Base-by-base conservation (phyloP, 169 alveolate genomes). In the Fabrea salina region DNA sequence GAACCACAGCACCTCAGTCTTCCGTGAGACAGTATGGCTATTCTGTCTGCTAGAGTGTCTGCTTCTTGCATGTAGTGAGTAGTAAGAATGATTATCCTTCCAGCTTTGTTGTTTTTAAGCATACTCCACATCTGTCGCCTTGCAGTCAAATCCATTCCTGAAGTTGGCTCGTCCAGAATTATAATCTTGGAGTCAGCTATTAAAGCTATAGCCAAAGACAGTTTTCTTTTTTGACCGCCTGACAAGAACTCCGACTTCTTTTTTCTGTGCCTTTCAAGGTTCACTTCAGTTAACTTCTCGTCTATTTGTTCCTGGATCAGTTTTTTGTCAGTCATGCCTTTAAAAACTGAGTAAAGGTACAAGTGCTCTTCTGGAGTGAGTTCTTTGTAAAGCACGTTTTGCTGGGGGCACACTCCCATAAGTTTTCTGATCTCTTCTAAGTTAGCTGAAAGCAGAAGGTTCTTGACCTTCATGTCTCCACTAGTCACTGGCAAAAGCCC, bases 141-240 rank as follows among this genome's bases (percentile, higher is more conserved):
- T 0, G 96, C 90, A 4, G 86, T 83, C 11, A 90, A 85, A 70
- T 95, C 98, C 90, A 95, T 87, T 6, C 97, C 98, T 50, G 94
- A 87, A 1, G 97, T 89, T 35, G 98, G 98, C 68, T 95, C 97
- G 88, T 95, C 97, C n/a, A 95, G 81, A 44, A 95, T 75, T 27
- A 95, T 83, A 22, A 95, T 79, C 40, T 78, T 79, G 0, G 97
- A 85, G 41, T 92, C 87, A 0, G 95, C 97, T 13, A 94, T 89
- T 53, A 95, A 75, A 11, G 97, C 96, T 44, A 94, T 82, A 44
- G 90, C 96, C 0, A 91, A 86, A 0, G 92, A 86, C 50, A 94
- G 86, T 84, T 91, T 94, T 79, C 97, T 86, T 80, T 86, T 89
- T 76, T 88, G 82, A 2, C 97, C 96, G 5, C 95, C 96, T 33